These are phyloP conservation scores for Lyophyllum semitale DNA, from an alignment of 768 basidiomycete genomes.

Conservation along the genomic window DNA sequence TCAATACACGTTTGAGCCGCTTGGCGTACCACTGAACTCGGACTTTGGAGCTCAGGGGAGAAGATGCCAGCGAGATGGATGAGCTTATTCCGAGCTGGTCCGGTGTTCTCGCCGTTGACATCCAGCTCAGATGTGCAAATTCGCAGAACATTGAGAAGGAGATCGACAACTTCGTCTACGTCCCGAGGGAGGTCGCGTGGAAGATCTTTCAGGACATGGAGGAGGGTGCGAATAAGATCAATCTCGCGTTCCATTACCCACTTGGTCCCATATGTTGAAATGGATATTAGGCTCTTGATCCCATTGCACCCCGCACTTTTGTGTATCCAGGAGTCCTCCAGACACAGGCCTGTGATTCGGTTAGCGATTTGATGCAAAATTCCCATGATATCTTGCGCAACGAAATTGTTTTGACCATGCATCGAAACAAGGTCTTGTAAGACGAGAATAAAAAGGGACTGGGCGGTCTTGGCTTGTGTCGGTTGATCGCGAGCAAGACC, in stretches of 20 bases:
- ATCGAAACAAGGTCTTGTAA: conserved; percentile 67
- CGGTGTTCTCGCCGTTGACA: conserved; percentile 42
- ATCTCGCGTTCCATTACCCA: conserved; percentile 88
- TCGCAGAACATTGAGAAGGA: conserved; percentile 67
- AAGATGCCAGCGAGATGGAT: conserved; percentile 79
- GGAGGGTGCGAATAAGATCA: conserved; percentile 85
- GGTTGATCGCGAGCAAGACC: conserved; percentile 68
- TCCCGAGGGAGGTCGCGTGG: conserved; percentile 86
- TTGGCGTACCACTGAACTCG: conserved; percentile 82
- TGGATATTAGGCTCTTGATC: conserved; percentile 75
- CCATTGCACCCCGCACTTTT: conserved; percentile 91
- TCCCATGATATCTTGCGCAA: conserved; percentile 56
- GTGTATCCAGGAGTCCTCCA: conserved; percentile 87
- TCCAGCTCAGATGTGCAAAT: conserved; percentile 58
- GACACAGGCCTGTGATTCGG: conserved; percentile 82
- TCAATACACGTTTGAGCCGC: conserved; percentile 82
- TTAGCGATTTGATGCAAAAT: conserved; percentile 82
- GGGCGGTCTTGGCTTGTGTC: conserved; percentile 61
- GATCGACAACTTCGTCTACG: conserved; percentile 74
- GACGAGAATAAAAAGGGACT: conserved; percentile 60
- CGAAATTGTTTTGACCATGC: conserved; percentile 45
- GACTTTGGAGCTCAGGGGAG: conserved; percentile 85
- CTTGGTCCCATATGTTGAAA: conserved; percentile 67
- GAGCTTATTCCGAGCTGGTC: conserved; percentile 54
- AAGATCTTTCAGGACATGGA: conserved; percentile 93